Conservation (phyloP, 148 eudicot genomes). For the Rhododendron mucronatum region DNA sequence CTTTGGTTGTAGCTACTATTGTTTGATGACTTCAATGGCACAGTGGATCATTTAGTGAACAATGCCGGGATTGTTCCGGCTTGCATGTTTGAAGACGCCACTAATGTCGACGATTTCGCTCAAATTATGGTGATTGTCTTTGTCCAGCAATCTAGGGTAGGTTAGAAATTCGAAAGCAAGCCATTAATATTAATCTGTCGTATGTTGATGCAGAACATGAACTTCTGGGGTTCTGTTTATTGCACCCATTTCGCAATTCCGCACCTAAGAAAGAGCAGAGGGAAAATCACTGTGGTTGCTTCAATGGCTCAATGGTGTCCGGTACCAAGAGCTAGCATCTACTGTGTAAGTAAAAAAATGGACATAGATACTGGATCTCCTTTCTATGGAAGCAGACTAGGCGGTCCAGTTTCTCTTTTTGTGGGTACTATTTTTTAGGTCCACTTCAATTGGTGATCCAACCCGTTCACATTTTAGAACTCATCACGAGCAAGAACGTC, state of each 20-base stretch:
- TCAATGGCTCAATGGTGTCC: slow-evolving; percentile 44
- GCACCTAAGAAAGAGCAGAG: slow-evolving; percentile 37
- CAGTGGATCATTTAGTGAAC: slow-evolving; percentile 52
- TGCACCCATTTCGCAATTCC: slow-evolving; percentile 48
- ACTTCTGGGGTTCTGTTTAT: slow-evolving; percentile 62
- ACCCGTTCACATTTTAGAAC: background rate
- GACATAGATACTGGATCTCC: background rate
- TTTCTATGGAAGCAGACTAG: background rate
- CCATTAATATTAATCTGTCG: background rate
- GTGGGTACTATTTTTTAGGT: background rate
- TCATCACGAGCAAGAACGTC: background rate
- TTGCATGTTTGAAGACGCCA: background rate
- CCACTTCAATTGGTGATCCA: no score
- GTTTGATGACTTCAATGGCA: background rate
- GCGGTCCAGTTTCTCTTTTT: background rate
- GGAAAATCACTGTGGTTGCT: slow-evolving; percentile 42
- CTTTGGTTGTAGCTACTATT: background rate
- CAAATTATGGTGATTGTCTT: background rate
- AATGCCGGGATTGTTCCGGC: background rate
- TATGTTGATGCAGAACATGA: slow-evolving; percentile 37
- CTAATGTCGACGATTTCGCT: background rate
- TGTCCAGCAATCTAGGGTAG: background rate
- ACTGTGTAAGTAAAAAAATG: slow-evolving; percentile 25
- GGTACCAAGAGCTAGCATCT: slow-evolving; percentile 40
- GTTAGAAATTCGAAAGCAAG: background rate